A percentile compares a stretch with the other conserved stretches of the same genome.
Evolutionary conservation across 805 yeast genomes (phyloP).

Genomic region (Clavispora santaluciae): DNA sequence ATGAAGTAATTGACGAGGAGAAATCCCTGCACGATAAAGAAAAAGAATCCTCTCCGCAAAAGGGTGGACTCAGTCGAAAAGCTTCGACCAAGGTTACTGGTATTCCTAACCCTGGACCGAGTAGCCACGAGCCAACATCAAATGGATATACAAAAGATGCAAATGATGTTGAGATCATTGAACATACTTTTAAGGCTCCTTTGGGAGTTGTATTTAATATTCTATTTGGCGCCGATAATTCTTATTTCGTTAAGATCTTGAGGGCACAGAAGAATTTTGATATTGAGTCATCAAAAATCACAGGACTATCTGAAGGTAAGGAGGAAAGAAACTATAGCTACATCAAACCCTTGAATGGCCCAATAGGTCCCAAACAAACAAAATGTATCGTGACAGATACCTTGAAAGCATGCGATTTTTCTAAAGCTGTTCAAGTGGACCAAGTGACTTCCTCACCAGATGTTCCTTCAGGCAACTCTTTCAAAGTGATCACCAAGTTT

Average conservation of each 20-base stretch:
- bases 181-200: slow-evolving; percentile 59
- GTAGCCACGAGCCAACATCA: slow-evolving; percentile 54
- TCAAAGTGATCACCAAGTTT: slow-evolving; percentile 68
- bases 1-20: neutral
- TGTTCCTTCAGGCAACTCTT: slow-evolving; percentile 90
- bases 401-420: slow-evolving; percentile 50
- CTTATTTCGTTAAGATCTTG: slow-evolving; percentile 34
- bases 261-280: slow-evolving; percentile 25
- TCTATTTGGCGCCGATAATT: slow-evolving; percentile 59
- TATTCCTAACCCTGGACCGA: slow-evolving; percentile 56
- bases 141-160: slow-evolving; percentile 35
- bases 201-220: slow-evolving; percentile 69
- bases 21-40: neutral
- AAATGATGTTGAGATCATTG: slow-evolving; percentile 49
- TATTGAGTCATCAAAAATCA: slow-evolving; percentile 22
- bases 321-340: slow-evolving; percentile 57
- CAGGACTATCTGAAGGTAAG: slow-evolving; percentile 32
- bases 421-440: slow-evolving; percentile 53
- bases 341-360: slow-evolving; percentile 66
- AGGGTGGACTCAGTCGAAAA: neutral
- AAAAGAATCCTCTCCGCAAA: neutral
- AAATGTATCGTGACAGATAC: slow-evolving; percentile 59
- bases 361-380: slow-evolving; percentile 93
- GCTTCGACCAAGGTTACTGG: slow-evolving; percentile 6
- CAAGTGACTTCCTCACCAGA: slow-evolving; percentile 78